phyloP scores from a whole-genome alignment of 345 rosid genomes.

The Gossypium arboreum region DNA sequence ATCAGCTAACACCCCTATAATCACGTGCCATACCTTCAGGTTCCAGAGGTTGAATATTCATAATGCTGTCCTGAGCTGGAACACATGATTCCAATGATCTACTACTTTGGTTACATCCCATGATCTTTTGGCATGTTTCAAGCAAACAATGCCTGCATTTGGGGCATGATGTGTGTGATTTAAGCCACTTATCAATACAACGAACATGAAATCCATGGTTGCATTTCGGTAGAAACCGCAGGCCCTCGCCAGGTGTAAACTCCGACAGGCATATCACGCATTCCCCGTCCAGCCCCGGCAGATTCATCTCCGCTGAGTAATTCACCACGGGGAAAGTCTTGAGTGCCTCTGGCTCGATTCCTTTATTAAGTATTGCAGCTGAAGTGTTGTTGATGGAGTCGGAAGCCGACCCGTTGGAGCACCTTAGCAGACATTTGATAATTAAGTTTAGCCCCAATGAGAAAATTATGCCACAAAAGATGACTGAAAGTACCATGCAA shows the following conservation, averaged over 20 bases:
- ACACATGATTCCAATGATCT: background rate
- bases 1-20: background rate
- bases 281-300: constrained; percentile 32
- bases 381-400: constrained; percentile 20
- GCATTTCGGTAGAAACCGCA: constrained; percentile 49
- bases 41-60: background rate
- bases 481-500: constrained; percentile 42
- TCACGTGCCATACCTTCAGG: constrained; percentile 4
- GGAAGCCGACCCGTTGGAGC: constrained; percentile 24
- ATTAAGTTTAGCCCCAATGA: constrained; percentile 42
- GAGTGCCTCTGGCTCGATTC: constrained; percentile 40
- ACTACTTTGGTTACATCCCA: constrained; percentile 16
- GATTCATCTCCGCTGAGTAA: constrained; percentile 38
- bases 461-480: constrained; percentile 47
- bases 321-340: constrained; percentile 40
- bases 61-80: constrained; percentile 7
- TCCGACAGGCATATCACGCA: constrained; percentile 39
- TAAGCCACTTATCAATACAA: constrained; percentile 43
- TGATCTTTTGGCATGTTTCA: constrained; percentile 32
- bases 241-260: constrained; percentile 36
- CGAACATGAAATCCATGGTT: background rate
- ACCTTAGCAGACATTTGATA: constrained; percentile 34
- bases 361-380: constrained; percentile 26
- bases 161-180: constrained; percentile 60
- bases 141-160: constrained; percentile 49